A percentile compares a stretch with the other conserved stretches of the same genome.
Evolutionary conservation across 2,329 filamentous ascomycete species (phyloP).

Genomic region (Clarireedia monteithiana): DNA sequence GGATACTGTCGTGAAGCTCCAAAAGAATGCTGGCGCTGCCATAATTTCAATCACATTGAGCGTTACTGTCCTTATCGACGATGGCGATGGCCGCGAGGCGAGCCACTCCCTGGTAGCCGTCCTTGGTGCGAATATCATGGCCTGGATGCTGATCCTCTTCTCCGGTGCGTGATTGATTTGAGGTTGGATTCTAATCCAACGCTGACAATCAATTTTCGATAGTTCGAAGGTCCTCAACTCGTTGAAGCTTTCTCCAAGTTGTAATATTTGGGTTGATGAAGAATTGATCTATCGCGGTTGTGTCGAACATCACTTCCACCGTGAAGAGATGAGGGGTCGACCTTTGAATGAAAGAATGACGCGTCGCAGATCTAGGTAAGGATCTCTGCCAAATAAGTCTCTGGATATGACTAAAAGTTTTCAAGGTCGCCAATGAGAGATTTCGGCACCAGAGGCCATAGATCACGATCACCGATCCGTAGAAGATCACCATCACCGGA

Average conservation of each 20-base stretch:
- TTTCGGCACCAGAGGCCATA: not conserved
- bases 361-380: slow-evolving; percentile 6
- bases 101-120: slow-evolving; percentile 17
- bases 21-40: slow-evolving; percentile 17
- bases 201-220: not conserved
- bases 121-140: slow-evolving; percentile 18
- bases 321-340: slow-evolving; percentile 7
- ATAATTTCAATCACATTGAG: slow-evolving; percentile 17
- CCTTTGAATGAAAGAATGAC: slow-evolving; percentile 11
- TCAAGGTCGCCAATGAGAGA: slow-evolving; percentile 3
- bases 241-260: slow-evolving; percentile 18
- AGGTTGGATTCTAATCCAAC: not conserved
- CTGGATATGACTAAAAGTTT: no score
- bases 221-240: slow-evolving; percentile 16
- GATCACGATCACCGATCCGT: slow-evolving; percentile 3
- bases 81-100: slow-evolving; percentile 5
- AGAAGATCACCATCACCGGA: slow-evolving; percentile 7
- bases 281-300: slow-evolving; percentile 20
- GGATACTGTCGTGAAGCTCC: slow-evolving; percentile 12
- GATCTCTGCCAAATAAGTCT: not conserved
- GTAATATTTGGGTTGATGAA: slow-evolving; percentile 17
- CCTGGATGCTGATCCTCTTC: slow-evolving; percentile 13
- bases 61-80: slow-evolving; percentile 17
- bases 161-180: slow-evolving; percentile 1
- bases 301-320: slow-evolving; percentile 13